Evolutionary conservation across 2,329 filamentous ascomycete species (phyloP).

Genomic region (Beauveria sp.): DNA sequence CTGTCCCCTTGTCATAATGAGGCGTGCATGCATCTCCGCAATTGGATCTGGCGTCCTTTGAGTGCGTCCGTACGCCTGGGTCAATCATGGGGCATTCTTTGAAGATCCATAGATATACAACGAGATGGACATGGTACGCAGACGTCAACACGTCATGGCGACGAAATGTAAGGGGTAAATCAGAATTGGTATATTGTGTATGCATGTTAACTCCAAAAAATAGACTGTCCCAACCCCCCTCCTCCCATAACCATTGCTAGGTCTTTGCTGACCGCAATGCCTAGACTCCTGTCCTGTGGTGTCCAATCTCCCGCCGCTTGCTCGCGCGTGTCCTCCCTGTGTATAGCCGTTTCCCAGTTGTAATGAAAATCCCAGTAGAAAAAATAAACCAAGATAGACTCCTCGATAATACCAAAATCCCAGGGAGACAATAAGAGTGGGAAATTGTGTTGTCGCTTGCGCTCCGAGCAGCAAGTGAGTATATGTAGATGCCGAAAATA

Average conservation of each 20-base stretch:
- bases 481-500: background rate
- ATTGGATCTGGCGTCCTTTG: background rate
- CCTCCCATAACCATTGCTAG: background rate
- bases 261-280: background rate
- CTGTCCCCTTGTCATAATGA: background rate
- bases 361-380: background rate
- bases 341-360: background rate
- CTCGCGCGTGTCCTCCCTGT: background rate
- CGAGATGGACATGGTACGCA: background rate
- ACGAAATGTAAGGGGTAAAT: background rate
- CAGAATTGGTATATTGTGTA: background rate
- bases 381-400: background rate
- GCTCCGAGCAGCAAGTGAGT: background rate
- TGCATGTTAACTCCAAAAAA: background rate
- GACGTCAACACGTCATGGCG: background rate
- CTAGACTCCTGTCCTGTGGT: slow-evolving; percentile 3
- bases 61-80: background rate
- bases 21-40: slow-evolving; percentile 7
- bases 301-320: slow-evolving; percentile 6
- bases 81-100: background rate
- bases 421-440: background rate
- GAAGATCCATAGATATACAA: background rate
- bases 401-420: background rate
- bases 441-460: background rate
- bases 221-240: background rate